These are phyloP conservation scores for Microdochium trichocladiopsis DNA, from an alignment of 2,329 filamentous ascomycete genomes.

Conservation along the genomic window DNA sequence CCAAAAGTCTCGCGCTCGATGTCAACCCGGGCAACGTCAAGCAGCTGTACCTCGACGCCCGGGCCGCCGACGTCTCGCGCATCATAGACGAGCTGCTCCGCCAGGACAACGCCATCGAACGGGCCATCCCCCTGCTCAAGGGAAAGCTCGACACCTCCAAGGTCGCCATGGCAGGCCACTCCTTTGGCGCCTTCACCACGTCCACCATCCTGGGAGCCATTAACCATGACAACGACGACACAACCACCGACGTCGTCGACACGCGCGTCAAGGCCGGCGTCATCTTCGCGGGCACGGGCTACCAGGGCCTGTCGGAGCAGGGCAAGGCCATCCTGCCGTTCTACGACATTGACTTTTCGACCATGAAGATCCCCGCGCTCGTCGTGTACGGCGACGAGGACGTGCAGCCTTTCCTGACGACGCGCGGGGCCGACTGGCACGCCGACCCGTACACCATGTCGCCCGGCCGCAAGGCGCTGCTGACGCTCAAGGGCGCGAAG, in stretches of 20 bases:
- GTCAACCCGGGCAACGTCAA: slow-evolving; percentile 7
- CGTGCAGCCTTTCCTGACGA: slow-evolving; percentile 20
- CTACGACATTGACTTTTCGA: slow-evolving; percentile 22
- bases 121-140: slow-evolving; percentile 19
- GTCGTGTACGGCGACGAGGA: slow-evolving; percentile 31
- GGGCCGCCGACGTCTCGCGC: slow-evolving; percentile 24
- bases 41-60: slow-evolving; percentile 22
- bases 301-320: slow-evolving; percentile 18
- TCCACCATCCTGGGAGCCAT: slow-evolving; percentile 24
- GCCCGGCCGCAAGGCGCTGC: slow-evolving; percentile 24
- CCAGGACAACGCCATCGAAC: slow-evolving; percentile 25
- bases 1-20: slow-evolving; percentile 18
- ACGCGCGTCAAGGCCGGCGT: slow-evolving; percentile 29
- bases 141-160: slow-evolving; percentile 24
- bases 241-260: slow-evolving; percentile 13
- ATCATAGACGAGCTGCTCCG: slow-evolving; percentile 21
- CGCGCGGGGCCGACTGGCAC: slow-evolving; percentile 29
- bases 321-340: slow-evolving; percentile 21
- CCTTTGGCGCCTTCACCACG: slow-evolving; percentile 25
- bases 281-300: slow-evolving; percentile 22
- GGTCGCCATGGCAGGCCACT: slow-evolving; percentile 31
- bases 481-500: slow-evolving; percentile 23
- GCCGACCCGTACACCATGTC: slow-evolving; percentile 24
- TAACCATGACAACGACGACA: slow-evolving; percentile 22
- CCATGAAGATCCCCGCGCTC: slow-evolving; percentile 26